Conservation (phyloP, 768 basidiomycete species). For the Boletus fagicola region DNA sequence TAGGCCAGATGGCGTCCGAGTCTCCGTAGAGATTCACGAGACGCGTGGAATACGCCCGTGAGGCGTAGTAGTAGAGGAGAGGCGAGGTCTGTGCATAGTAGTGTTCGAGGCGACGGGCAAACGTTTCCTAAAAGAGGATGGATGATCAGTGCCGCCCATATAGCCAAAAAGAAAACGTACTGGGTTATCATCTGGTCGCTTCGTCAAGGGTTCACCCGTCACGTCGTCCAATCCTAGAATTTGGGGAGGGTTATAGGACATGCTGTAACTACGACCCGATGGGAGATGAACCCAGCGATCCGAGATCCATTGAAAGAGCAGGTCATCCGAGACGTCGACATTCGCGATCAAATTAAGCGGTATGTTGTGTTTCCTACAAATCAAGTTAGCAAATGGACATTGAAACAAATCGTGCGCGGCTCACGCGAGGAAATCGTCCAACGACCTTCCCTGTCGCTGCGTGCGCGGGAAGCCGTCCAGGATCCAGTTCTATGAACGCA, state of each 20-base stretch:
- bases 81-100: constrained; percentile 83
- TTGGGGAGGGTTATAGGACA: constrained; percentile 80
- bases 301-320: constrained; percentile 78
- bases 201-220: constrained; percentile 78
- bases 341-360: constrained; percentile 80
- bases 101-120: constrained; percentile 66
- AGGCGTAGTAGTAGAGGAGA: constrained; percentile 67
- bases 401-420: constrained; percentile 16
- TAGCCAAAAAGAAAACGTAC: constrained; percentile 41
- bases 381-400: not conserved
- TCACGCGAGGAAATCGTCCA: constrained; percentile 71
- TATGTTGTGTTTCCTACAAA: constrained; percentile 51
- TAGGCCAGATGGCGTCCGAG: constrained; percentile 81
- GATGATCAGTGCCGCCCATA: constrained; percentile 6
- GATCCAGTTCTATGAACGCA: constrained; percentile 69
- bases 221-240: constrained; percentile 76
- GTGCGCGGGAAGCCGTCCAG: constrained; percentile 91
- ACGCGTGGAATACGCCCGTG: constrained; percentile 42
- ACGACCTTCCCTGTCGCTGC: constrained; percentile 69
- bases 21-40: constrained; percentile 60
- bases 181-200: constrained; percentile 84
- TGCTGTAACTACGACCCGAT: constrained; percentile 85
- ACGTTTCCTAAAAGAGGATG: constrained; percentile 56
- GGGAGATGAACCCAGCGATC: constrained; percentile 84
- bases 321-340: constrained; percentile 77